phyloP scores from a whole-genome alignment of 495 filamentous ascomycete genomes.

The Astrocystis sublimbata region DNA sequence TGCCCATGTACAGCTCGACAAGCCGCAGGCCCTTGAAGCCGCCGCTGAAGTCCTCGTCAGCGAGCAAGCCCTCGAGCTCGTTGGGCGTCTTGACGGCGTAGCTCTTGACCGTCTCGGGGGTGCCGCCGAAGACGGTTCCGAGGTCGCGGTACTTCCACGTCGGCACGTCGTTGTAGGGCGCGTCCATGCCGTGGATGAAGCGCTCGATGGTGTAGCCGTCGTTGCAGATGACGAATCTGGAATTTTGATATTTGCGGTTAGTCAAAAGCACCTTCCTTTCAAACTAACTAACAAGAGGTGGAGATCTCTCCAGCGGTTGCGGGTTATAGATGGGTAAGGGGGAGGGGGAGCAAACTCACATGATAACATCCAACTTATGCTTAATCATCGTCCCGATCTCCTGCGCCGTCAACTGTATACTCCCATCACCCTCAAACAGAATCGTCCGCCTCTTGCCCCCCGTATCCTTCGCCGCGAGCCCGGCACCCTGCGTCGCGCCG shows the following conservation, averaged over 20 bases:
- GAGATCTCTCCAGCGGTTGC: too few species aligned
- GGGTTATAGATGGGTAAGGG: conserved; percentile 17
- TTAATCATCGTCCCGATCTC: conserved; percentile 85
- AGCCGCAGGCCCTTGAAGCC: conserved; percentile 54
- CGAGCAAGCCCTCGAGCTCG: conserved; percentile 68
- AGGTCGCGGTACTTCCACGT: conserved; percentile 72
- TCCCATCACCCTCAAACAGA: conserved; percentile 86
- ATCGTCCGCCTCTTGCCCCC: conserved; percentile 60
- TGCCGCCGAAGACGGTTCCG: conserved; percentile 66
- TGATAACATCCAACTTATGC: conserved; percentile 73
- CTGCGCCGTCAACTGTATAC: conserved; percentile 80
- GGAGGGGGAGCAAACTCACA: conserved; percentile 53
- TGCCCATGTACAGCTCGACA: conserved; percentile 85
- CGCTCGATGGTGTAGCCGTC: conserved; percentile 78
- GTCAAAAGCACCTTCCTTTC: too few species aligned
- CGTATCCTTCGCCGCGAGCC: conserved; percentile 66
- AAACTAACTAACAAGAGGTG: too few species aligned
- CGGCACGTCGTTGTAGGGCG: conserved; percentile 75
- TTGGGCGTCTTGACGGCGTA: conserved; percentile 71
- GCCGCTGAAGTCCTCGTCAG: conserved; percentile 62
- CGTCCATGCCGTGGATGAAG: conserved; percentile 75
- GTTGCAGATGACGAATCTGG: conserved; percentile 73
- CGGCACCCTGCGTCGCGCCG: conserved; percentile 75
- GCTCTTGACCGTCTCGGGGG: conserved; percentile 56
- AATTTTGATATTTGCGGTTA: too few species aligned